Evolutionary conservation across 345 rosid genomes (phyloP).

Genomic region (Eucalyptus shirleyi): DNA sequence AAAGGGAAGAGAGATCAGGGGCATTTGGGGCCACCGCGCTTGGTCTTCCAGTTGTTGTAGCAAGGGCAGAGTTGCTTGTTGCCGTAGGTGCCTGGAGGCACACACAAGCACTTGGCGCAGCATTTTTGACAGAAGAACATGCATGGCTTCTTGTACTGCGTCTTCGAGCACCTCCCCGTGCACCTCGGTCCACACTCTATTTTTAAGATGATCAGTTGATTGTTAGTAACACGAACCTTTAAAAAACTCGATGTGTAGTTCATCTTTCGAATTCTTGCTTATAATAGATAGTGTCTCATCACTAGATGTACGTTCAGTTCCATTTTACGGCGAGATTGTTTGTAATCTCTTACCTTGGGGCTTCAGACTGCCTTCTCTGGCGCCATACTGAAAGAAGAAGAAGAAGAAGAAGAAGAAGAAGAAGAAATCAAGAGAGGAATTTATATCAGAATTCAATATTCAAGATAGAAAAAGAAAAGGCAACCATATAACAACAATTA

Average conservation of each 20-base stretch:
- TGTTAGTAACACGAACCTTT: background rate
- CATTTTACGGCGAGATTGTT: background rate
- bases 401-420: background rate
- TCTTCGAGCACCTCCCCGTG: slow-evolving; percentile 33
- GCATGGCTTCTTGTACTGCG: slow-evolving; percentile 43
- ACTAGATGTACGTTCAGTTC: background rate
- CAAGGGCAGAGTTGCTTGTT: slow-evolving; percentile 51
- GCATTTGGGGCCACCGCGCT: slow-evolving; percentile 50
- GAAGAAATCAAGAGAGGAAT: background rate
- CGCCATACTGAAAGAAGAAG: slow-evolving; percentile 18
- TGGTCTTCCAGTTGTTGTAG: slow-evolving; percentile 48
- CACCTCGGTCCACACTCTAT: slow-evolving; percentile 33
- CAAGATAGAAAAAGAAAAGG: background rate
- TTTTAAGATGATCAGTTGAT: background rate
- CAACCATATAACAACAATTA: background rate
- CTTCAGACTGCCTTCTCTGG: slow-evolving; percentile 38
- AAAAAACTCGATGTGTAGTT: background rate
- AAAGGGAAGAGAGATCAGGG: slow-evolving; percentile 17
- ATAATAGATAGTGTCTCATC: background rate
- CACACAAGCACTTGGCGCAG: slow-evolving; percentile 57
- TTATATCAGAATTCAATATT: background rate
- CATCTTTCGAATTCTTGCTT: background rate
- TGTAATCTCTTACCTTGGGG: slow-evolving; percentile 26
- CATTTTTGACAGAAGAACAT: slow-evolving; percentile 58
- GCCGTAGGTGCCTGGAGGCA: slow-evolving; percentile 51